Percentiles rank a stretch among this genome's conserved stretches.
phyloP scores from a whole-genome alignment of 2,329 filamentous ascomycete species.

The Botrytis squamosa region DNA sequence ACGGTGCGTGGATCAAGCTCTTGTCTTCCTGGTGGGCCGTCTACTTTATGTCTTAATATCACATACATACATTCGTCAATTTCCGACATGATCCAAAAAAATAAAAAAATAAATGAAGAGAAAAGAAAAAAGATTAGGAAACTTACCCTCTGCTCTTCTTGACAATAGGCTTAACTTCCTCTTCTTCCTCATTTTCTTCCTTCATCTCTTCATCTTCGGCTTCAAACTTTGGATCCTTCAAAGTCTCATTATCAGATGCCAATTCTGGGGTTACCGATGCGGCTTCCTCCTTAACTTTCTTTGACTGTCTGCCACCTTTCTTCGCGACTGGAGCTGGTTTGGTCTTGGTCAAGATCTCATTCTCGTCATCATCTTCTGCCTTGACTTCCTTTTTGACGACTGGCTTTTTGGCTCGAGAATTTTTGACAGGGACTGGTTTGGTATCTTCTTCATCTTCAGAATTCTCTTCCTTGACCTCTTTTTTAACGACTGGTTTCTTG shows the following conservation, averaged over 20 bases:
- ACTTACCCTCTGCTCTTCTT: neutral
- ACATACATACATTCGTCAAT: neutral
- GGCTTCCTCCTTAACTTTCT: conserved; percentile 1
- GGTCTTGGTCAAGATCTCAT: conserved; percentile 16
- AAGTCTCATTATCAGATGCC: neutral
- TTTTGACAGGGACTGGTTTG: neutral
- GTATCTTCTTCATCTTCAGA: neutral
- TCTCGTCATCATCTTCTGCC: conserved; percentile 10
- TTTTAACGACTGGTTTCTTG: conserved; percentile 33
- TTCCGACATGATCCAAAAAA: too few relatives aligned
- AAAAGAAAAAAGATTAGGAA: too few relatives aligned
- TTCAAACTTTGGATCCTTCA: neutral
- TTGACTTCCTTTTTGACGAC: conserved; percentile 9
- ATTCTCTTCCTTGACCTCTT: neutral
- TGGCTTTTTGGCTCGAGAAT: neutral
- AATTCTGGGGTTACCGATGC: neutral
- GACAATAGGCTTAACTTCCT: neutral
- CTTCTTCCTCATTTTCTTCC: neutral
- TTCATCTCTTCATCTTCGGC: neutral
- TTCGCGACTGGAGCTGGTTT: neutral
- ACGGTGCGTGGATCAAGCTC: neutral
- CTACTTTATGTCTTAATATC: neutral
- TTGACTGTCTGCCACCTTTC: neutral
- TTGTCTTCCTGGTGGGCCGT: neutral
- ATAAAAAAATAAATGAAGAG: too few relatives aligned